Evolutionary conservation across 2,329 filamentous ascomycete species (phyloP).

Genomic region (Trichoderma brevicompactum): DNA sequence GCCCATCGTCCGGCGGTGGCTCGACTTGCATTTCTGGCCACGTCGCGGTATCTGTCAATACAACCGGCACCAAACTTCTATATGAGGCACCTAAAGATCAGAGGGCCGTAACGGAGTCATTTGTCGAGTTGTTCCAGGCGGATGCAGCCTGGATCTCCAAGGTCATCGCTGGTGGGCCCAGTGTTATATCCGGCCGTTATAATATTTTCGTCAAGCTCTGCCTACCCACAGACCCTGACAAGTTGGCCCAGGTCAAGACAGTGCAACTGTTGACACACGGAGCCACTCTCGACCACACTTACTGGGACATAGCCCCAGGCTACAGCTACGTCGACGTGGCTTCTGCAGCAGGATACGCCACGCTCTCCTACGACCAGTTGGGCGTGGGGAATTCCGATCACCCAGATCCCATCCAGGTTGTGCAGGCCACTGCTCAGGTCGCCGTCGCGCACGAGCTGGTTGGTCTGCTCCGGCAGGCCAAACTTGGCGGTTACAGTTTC

Average conservation of each 20-base stretch:
- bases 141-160: neutral
- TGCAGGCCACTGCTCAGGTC: slow-evolving; percentile 5
- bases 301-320: slow-evolving; percentile 8
- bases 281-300: slow-evolving; percentile 18
- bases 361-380: slow-evolving; percentile 18
- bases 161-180: neutral
- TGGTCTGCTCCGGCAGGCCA: neutral
- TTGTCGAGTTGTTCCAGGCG: slow-evolving; percentile 4
- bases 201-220: slow-evolving; percentile 16
- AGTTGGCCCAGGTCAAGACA: slow-evolving; percentile 6
- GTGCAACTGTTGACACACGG: slow-evolving; percentile 15
- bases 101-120: neutral
- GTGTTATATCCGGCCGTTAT: slow-evolving; percentile 1
- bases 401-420: slow-evolving; percentile 7
- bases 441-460: slow-evolving; percentile 6
- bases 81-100: neutral
- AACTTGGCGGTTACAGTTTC: slow-evolving; percentile 4
- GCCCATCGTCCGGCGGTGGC: slow-evolving; percentile 3
- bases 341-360: slow-evolving; percentile 7
- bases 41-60: neutral
- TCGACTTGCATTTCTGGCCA: slow-evolving; percentile 19
- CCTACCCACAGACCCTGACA: neutral
- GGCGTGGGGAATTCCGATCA: slow-evolving; percentile 12
- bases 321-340: slow-evolving; percentile 17
- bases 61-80: slow-evolving; percentile 9